These are phyloP conservation scores for Cladophialophora carrionii DNA, from an alignment of 2,329 filamentous ascomycete species.

Conservation along the genomic window DNA sequence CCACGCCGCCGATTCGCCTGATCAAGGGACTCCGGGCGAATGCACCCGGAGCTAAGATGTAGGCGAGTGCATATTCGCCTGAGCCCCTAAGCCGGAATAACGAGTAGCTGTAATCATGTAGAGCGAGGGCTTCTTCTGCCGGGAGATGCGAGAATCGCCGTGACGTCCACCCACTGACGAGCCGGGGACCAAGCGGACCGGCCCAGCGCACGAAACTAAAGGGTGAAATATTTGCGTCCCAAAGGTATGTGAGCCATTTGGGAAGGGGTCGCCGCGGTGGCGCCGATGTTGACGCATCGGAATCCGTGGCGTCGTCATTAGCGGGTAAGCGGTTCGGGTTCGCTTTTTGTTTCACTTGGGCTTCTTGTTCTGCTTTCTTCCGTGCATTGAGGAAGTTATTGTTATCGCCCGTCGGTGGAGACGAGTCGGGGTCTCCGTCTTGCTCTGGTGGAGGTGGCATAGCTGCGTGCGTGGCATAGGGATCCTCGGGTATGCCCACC, in stretches of 20 bases:
- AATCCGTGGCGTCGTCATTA: constrained; percentile 12
- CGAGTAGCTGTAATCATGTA: constrained; percentile 93
- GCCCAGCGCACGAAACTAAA: constrained; percentile 88
- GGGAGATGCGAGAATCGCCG: constrained; percentile 90
- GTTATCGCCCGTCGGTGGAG: constrained; percentile 46
- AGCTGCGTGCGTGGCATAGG: constrained; percentile 78
- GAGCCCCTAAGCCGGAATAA: constrained; percentile 91
- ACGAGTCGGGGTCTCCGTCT: constrained; percentile 71
- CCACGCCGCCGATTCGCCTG: constrained; percentile 81
- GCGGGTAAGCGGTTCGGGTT: constrained; percentile 28
- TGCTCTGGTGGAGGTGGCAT: constrained; percentile 75
- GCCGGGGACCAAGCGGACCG: constrained; percentile 84
- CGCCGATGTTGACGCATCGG: constrained; percentile 40
- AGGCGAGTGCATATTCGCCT: constrained; percentile 90
- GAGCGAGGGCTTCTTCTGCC: constrained; percentile 72
- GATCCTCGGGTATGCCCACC: constrained; percentile 92
- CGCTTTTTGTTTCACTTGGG: constrained; percentile 27
- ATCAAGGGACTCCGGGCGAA: constrained; percentile 88
- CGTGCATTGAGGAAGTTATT: constrained; percentile 60
- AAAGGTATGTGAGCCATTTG: constrained; percentile 87
- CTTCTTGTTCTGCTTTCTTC: constrained; percentile 45
- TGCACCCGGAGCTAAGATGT: constrained; percentile 89
- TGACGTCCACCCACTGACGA: constrained; percentile 93
- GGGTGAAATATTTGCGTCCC: constrained; percentile 95
- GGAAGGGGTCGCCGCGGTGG: constrained; percentile 67